Evolutionary conservation across 2,329 filamentous ascomycete species (phyloP).

Genomic region (Sclerotinia nivalis): DNA sequence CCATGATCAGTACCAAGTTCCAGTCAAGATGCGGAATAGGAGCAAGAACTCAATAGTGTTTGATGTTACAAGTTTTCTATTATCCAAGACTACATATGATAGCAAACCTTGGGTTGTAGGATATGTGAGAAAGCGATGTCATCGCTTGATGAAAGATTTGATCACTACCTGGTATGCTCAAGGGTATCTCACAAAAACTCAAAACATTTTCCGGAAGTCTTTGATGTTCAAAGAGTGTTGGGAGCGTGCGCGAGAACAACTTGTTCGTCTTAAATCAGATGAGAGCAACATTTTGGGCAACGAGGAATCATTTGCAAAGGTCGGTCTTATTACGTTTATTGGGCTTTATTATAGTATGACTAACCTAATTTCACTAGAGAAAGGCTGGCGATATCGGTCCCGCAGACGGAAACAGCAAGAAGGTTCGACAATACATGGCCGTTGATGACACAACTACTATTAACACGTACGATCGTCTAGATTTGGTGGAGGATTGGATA

Average conservation of each 20-base stretch:
- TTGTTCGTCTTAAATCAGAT: neutral
- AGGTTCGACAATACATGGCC: too few species aligned
- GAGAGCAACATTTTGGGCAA: neutral
- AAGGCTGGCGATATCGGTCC: too few species aligned
- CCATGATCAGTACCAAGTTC: neutral
- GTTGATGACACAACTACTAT: too few species aligned
- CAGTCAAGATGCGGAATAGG: neutral
- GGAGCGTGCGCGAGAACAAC: neutral
- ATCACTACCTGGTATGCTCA: neutral
- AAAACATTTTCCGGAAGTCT: neutral
- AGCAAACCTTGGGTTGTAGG: neutral
- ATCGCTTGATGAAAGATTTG: neutral
- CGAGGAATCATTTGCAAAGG: neutral
- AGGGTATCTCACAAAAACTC: neutral
- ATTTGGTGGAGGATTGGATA: too few species aligned
- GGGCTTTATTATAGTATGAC: too few species aligned
- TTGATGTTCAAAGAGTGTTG: neutral
- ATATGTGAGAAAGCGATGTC: neutral
- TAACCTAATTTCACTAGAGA: too few species aligned
- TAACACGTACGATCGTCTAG: too few species aligned
- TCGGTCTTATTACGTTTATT: neutral
- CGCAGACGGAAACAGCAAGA: too few species aligned
- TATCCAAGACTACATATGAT: neutral
- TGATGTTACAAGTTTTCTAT: neutral
- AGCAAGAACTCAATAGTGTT: neutral